Conservation (phyloP, 2,329 filamentous ascomycete species). For the Botryosphaeria dothidea region DNA sequence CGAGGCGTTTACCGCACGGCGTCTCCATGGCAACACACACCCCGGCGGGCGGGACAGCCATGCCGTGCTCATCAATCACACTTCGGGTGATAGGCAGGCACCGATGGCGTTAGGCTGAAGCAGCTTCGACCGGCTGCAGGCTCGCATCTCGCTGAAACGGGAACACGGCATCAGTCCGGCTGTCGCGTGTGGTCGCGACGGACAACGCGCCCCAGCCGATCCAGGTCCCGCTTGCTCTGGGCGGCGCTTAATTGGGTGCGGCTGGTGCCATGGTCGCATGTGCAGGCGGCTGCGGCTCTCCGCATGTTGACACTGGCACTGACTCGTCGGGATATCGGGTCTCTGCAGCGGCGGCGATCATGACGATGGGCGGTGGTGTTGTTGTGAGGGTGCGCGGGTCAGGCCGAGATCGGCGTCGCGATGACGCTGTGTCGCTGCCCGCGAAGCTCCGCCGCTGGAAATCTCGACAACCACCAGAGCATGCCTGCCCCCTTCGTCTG, state of each 20-base stretch:
- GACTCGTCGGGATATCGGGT: background rate
- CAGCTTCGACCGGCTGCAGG: no score
- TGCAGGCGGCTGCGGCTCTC: background rate
- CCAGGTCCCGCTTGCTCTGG: background rate
- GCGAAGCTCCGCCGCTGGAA: background rate
- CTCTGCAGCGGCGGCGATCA: background rate
- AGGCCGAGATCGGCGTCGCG: constrained; percentile 3
- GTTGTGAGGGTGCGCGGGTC: background rate
- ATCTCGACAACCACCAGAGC: background rate
- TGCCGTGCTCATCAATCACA: background rate
- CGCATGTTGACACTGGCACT: background rate
- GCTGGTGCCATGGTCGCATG: background rate
- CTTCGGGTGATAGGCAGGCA: background rate
- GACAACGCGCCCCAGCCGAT: background rate
- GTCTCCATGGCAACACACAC: constrained; percentile 13
- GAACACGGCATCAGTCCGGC: background rate
- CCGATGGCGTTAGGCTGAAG: constrained; percentile 1
- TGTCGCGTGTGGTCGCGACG: background rate
- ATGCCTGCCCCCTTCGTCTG: constrained; percentile 17
- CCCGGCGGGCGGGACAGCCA: constrained; percentile 3
- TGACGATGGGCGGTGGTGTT: constrained; percentile 10
- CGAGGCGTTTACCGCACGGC: background rate
- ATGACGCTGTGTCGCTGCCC: background rate
- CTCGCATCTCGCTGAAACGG: background rate
- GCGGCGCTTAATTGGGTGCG: background rate